These are phyloP conservation scores for Basipetospora chlamydospora DNA, from an alignment of 2,329 filamentous ascomycete genomes.

Conservation along the genomic window DNA sequence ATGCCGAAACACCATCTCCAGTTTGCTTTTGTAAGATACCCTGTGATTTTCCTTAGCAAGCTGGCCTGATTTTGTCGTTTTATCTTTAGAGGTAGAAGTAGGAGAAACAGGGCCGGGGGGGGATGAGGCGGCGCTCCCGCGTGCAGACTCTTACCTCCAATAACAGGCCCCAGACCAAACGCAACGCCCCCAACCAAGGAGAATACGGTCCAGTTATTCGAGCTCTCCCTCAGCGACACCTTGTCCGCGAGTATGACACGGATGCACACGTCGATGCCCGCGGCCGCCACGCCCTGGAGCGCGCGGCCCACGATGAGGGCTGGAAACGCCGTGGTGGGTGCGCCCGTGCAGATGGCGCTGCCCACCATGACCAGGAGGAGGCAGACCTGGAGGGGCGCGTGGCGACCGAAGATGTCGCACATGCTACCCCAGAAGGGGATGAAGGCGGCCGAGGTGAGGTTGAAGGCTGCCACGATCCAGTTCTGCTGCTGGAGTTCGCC, in stretches of 20 bases:
- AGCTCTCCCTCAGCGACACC: slow-evolving; percentile 45
- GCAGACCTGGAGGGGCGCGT: slow-evolving; percentile 40
- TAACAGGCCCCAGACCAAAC: slow-evolving; percentile 45
- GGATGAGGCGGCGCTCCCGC: too few relatives aligned
- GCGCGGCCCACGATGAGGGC: slow-evolving; percentile 49
- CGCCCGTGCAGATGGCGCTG: slow-evolving; percentile 44
- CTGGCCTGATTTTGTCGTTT: too few relatives aligned
- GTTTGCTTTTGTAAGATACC: slow-evolving; percentile 28
- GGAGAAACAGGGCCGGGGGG: too few relatives aligned
- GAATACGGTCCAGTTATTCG: slow-evolving; percentile 48
- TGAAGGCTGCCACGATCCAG: slow-evolving; percentile 58
- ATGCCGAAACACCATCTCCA: slow-evolving; percentile 58
- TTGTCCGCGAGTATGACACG: slow-evolving; percentile 51
- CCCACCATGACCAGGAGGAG: slow-evolving; percentile 44
- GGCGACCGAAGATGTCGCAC: slow-evolving; percentile 50
- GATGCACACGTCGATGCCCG: slow-evolving; percentile 45
- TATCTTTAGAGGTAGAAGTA: too few relatives aligned
- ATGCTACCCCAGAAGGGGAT: slow-evolving; percentile 52
- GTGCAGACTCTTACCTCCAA: too few relatives aligned
- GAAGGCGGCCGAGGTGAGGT: slow-evolving; percentile 51
- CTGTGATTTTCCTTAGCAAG: too few relatives aligned
- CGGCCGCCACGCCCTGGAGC: slow-evolving; percentile 46
- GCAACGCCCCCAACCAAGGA: slow-evolving; percentile 43
- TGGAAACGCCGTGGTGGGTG: slow-evolving; percentile 36
- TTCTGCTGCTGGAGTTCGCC: slow-evolving; percentile 29